Percentiles rank a stretch among this genome's conserved stretches.
These are phyloP conservation scores for Globisporangium alternatum DNA, from an alignment of 352 stramenopile genomes.

Conservation along the genomic window DNA sequence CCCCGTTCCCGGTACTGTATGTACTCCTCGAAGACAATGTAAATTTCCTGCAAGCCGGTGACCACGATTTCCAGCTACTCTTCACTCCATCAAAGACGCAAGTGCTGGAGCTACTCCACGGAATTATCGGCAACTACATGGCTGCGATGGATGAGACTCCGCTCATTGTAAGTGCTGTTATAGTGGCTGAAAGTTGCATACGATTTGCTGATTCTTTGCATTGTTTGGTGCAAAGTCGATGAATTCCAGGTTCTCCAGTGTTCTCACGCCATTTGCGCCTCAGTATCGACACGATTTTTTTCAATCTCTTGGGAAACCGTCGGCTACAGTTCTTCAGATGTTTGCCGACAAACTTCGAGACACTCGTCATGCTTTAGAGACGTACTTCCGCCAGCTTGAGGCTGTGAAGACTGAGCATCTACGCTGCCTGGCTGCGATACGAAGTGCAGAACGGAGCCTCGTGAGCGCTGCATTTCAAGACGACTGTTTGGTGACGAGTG, in stretches of 20 bases:
- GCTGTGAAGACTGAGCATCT: slow-evolving; percentile 34
- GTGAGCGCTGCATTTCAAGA: slow-evolving; percentile 17
- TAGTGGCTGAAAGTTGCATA: neutral
- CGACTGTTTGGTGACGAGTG: slow-evolving; percentile 20
- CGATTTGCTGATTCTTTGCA: neutral
- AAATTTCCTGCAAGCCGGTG: slow-evolving; percentile 20
- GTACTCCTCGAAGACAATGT: slow-evolving; percentile 19
- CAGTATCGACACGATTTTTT: slow-evolving; percentile 22
- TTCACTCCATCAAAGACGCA: slow-evolving; percentile 27
- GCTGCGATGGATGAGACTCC: slow-evolving; percentile 38
- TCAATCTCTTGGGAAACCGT: slow-evolving; percentile 25
- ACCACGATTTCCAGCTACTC: neutral
- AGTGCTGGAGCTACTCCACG: slow-evolving; percentile 42
- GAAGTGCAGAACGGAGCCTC: neutral
- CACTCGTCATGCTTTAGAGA: slow-evolving; percentile 29
- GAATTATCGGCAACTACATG: slow-evolving; percentile 42
- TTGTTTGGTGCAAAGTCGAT: slow-evolving; percentile 17
- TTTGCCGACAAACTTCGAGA: slow-evolving; percentile 17
- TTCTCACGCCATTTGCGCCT: slow-evolving; percentile 43
- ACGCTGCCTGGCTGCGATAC: slow-evolving; percentile 20
- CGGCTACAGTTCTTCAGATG: slow-evolving; percentile 24
- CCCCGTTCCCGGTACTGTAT: slow-evolving; percentile 23
- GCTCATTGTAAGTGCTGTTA: slow-evolving; percentile 26
- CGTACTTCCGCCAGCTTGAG: slow-evolving; percentile 30
- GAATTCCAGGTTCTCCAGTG: slow-evolving; percentile 25